Base-by-base conservation (phyloP, 495 filamentous ascomycete species). In the Aspergillus funiculosus region DNA sequence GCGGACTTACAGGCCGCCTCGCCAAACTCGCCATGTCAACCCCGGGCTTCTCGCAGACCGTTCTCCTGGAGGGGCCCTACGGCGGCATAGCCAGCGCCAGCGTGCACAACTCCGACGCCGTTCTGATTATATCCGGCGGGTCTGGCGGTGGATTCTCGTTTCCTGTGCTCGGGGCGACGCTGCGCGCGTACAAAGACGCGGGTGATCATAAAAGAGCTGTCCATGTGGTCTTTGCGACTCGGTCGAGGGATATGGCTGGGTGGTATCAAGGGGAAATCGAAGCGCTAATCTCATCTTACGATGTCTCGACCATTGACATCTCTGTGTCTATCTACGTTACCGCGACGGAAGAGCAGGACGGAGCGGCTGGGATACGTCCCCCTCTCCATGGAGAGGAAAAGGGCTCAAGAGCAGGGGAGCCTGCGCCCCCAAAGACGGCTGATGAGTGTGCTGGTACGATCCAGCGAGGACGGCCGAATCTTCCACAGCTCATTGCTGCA, bases 61-160 rank as follows among this genome's bases (percentile, higher is more conserved):
- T 77, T 2, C 42, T 70, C 9, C 41, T 79, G 1, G 73, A 77
- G 29, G 74, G 75, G 1, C 73, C 73, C 0, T 77, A 77, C 43
- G 73, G 75, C 10, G 74, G 75, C 7, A 46, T 74, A 15, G 37
- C 52, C 18, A 37, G 43, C 21, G 5, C 15, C n/a, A n/a, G 0
- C 56, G 56, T 37, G 44, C 18, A 46, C 14, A 51, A 39, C 15
- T 67, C 62, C 18, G 67, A 74, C 22, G 66, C 57, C 3, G 36
- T 62, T 2, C 45, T 81, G 5, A 59, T 79, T 24, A 61, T 81
- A 10, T 67, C 74, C 0, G 77, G 78, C n/a, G 78, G 78, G 0
- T 72, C 76, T 0, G 77, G 78, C 1, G 72, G 71, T 8, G 74
- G 74, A 5, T 78, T 73, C 45, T 69, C 65, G 1, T 50, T 81